Evolutionary conservation across 345 rosid species (phyloP).

Genomic region (Anacardium occidentale): DNA sequence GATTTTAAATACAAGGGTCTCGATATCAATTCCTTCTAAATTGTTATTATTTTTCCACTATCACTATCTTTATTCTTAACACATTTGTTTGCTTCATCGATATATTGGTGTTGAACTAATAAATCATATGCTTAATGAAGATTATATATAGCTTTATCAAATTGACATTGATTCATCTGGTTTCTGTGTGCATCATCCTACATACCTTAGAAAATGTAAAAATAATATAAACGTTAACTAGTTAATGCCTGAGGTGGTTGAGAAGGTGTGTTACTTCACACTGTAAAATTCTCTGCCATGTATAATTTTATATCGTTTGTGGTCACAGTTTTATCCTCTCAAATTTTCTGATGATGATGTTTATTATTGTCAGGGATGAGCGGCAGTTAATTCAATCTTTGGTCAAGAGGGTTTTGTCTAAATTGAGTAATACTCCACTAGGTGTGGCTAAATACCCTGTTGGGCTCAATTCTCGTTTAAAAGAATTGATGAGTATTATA

Average conservation of each 20-base stretch:
- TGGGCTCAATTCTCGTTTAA: constrained; percentile 33
- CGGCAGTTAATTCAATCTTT: constrained; percentile 29
- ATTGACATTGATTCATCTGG: no score
- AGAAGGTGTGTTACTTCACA: no score
- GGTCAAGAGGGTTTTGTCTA: constrained; percentile 40
- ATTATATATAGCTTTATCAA: no score
- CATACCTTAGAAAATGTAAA: no score
- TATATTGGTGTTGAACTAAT: neutral
- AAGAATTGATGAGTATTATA: constrained; percentile 18
- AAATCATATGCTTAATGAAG: neutral
- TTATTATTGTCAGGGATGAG: constrained; percentile 21
- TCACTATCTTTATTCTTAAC: neutral
- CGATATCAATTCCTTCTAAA: no score
- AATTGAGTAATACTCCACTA: constrained; percentile 53
- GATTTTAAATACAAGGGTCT: neutral
- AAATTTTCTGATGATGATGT: neutral
- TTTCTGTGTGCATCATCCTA: no score
- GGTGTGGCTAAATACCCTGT: constrained; percentile 39
- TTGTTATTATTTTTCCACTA: neutral
- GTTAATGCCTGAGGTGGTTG: no score
- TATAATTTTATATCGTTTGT: neutral
- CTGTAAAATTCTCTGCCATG: neutral
- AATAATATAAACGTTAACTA: no score
- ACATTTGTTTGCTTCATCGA: neutral
- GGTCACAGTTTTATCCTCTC: neutral